Percentiles rank a stretch among this genome's conserved stretches.
Evolutionary conservation across 768 basidiomycete species (phyloP).

Genomic region (Calocybe gangraenosa): DNA sequence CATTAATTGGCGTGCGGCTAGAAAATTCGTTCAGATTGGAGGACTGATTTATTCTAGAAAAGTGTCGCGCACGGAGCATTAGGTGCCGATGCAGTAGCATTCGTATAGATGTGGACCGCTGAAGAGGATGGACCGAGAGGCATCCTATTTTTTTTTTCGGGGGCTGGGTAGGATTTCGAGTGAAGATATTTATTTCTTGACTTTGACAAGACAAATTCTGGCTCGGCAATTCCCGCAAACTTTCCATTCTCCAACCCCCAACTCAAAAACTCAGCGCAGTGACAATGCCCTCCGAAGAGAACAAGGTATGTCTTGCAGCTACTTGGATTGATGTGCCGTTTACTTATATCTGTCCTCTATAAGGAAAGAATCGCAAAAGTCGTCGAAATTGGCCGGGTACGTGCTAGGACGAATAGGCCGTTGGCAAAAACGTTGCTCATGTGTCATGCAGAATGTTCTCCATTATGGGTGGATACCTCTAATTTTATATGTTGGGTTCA

Average conservation of each 20-base stretch:
- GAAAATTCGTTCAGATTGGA: conserved; percentile 9
- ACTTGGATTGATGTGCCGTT: background rate
- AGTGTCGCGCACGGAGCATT: conserved; percentile 33
- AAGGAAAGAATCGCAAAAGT: conserved; percentile 83
- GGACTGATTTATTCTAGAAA: background rate
- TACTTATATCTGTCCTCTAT: background rate
- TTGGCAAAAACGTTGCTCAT: conserved; percentile 5
- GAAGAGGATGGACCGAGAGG: conserved; percentile 46
- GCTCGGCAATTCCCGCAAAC: conserved; percentile 34
- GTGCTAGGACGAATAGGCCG: conserved; percentile 22
- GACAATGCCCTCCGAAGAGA: conserved; percentile 86
- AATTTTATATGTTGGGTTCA: conserved; percentile 95
- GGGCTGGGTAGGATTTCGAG: too few relatives aligned
- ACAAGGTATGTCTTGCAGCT: conserved; percentile 52
- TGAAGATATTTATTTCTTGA: too few relatives aligned
- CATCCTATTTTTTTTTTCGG: conserved; percentile 30
- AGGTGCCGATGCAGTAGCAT: conserved; percentile 26
- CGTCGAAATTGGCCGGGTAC: conserved; percentile 77
- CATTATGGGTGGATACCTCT: conserved; percentile 97
- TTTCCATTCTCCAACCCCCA: conserved; percentile 13
- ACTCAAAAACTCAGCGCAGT: conserved; percentile 11
- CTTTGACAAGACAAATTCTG: too few relatives aligned
- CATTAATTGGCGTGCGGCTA: conserved; percentile 66
- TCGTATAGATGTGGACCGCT: conserved; percentile 43
- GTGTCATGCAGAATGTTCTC: conserved; percentile 62